Evolutionary conservation across 495 filamentous ascomycete species (phyloP).

Genomic region (Penicillium herquei): DNA sequence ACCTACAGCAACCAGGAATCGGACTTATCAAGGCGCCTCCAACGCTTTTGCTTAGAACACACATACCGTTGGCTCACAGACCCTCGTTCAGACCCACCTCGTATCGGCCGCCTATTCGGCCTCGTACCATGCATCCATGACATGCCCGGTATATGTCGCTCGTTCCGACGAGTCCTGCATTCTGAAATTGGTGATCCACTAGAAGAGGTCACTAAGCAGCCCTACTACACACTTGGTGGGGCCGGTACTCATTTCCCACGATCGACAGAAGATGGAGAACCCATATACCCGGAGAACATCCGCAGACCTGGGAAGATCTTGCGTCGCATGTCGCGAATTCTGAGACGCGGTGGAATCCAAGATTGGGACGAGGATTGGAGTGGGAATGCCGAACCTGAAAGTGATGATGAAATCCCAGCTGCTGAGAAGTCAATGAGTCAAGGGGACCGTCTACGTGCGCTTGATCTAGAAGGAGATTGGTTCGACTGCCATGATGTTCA

Average conservation of each 20-base stretch:
- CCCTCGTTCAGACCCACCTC: conserved; percentile 46
- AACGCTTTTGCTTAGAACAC: conserved; percentile 63
- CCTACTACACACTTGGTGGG: conserved; percentile 66
- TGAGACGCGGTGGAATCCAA: conserved; percentile 22
- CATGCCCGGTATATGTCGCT: conserved; percentile 44
- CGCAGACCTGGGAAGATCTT: conserved; percentile 22
- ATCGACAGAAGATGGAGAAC: conserved; percentile 6
- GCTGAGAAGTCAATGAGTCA: conserved; percentile 6
- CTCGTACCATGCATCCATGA: conserved; percentile 62
- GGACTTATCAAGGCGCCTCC: conserved; percentile 69
- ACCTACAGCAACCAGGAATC: conserved; percentile 55
- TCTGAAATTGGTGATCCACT: conserved; percentile 36
- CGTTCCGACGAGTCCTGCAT: conserved; percentile 35
- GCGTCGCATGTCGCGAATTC: conserved; percentile 18
- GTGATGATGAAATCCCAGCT: conserved; percentile 1
- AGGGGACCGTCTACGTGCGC: conserved; percentile 12
- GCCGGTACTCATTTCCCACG: conserved; percentile 58
- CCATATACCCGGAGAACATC: conserved; percentile 22
- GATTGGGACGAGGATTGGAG: conserved; percentile 34
- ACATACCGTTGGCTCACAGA: conserved; percentile 60
- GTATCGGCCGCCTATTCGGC: conserved; percentile 61
- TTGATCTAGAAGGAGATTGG: conserved; percentile 30
- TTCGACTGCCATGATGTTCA: conserved; percentile 32
- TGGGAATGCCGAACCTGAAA: conserved; percentile 12
- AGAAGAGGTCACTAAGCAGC: conserved; percentile 47